Evolutionary conservation across 805 yeast species (phyloP), one percentile per base, ranked within the genome.

Genomic region (Saccharomycopsis vini): DNA sequence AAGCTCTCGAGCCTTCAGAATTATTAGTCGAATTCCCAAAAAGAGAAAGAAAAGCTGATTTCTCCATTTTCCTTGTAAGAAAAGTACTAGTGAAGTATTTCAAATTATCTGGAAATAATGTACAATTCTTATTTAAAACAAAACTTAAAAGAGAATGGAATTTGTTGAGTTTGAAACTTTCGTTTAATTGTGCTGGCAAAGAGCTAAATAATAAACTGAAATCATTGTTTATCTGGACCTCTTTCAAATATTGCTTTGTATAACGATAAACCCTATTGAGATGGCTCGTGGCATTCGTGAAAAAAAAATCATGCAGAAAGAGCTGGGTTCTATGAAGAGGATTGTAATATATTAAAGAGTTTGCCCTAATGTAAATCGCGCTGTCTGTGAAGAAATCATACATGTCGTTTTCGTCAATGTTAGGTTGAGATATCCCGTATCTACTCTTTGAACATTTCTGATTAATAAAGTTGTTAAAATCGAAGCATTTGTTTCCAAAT

Each of bases 171-270:
- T 45, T 44, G 31, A 47, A 45, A 15, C 31, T 22, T 18, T 44
- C 49, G 28, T 47, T 42, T 16, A 45, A 39, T 20, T 39, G 26
- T 9, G 24, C 42, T 10, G 50, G 42, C 36, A 41, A 26, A 15
- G 43, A 42, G 6, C n/a, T 21, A 19, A 36, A 19, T 22, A 44
- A 22, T 16, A 34, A 16, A 12, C 22, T 39, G 18, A 19, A 30
- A 40, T 43, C 37, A n/a, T 20, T 15, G 19, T 31, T 28, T 3
- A 45, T 15, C 21, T 36, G 23, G 7, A 16, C 22, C 13, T 39
- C 31, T 29, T 42, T 44, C n/a, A 45, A 9, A 16, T 16, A 10
- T 13, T 39, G 40, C 21, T 47, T 47, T 9, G 39, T 19, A 10
- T 38, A 15, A 15, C 43, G 33, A 21, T 47, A 44, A 24, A 32